These are phyloP conservation scores for Cicer arietinum DNA, from an alignment of 306 rosid species.

Conservation along the genomic window DNA sequence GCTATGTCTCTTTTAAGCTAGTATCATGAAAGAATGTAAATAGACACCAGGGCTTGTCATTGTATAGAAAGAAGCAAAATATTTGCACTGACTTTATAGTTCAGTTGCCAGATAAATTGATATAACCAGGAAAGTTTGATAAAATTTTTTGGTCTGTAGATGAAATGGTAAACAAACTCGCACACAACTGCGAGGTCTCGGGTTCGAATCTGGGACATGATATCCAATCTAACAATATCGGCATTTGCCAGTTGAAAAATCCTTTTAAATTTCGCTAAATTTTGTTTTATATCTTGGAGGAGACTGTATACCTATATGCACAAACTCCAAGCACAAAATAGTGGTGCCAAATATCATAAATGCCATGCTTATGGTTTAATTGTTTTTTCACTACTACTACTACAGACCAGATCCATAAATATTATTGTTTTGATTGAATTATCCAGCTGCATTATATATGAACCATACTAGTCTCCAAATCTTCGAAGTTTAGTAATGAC, in stretches of 20 bases:
- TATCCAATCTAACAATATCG: too few species aligned
- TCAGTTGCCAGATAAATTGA: background rate
- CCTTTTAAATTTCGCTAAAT: background rate
- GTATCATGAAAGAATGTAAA: background rate
- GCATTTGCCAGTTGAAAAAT: background rate
- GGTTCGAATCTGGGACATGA: too few species aligned
- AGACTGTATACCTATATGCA: conserved; percentile 27
- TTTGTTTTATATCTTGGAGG: conserved; percentile 5
- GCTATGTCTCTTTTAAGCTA: background rate
- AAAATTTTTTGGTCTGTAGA: background rate
- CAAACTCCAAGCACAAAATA: conserved; percentile 7
- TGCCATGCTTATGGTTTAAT: background rate
- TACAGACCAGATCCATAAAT: conserved; percentile 1
- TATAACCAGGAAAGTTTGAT: background rate
- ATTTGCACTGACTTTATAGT: background rate
- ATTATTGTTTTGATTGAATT: conserved; percentile 23
- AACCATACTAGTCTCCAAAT: background rate
- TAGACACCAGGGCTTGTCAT: conserved; percentile 1
- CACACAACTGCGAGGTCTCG: too few species aligned
- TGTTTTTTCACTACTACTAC: background rate
- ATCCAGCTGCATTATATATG: conserved; percentile 24
- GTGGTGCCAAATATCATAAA: conserved; percentile 16
- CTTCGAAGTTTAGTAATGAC: conserved; percentile 9
- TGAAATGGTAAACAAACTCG: too few species aligned
- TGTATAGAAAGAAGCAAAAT: background rate